These are phyloP conservation scores for Sindora glabra DNA, from an alignment of 306 rosid genomes.

Conservation along the genomic window DNA sequence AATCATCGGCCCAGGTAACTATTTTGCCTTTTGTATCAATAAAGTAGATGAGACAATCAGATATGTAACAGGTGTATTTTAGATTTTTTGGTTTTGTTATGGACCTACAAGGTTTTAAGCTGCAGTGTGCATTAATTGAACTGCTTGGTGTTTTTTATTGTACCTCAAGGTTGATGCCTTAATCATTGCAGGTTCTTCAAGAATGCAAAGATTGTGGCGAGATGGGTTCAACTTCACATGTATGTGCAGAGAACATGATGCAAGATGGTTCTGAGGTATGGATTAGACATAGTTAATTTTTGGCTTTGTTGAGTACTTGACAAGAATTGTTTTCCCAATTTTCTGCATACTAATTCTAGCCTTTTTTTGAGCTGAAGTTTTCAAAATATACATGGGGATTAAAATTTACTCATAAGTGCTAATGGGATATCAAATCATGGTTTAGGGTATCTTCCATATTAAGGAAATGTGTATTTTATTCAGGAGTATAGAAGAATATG, in stretches of 20 bases:
- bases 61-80: background rate
- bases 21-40: background rate
- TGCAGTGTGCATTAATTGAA: constrained; percentile 23
- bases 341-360: too few species aligned
- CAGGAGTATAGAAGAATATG: background rate
- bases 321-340: too few species aligned
- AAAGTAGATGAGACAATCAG: background rate
- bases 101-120: constrained; percentile 14
- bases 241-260: constrained; percentile 18
- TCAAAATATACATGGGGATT: too few species aligned
- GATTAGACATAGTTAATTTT: background rate
- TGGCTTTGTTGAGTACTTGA: too few species aligned
- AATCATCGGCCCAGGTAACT: constrained; percentile 38
- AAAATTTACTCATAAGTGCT: background rate
- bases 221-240: constrained; percentile 20
- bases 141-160: constrained; percentile 16
- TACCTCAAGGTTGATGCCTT: constrained; percentile 15
- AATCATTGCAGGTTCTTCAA: too few species aligned
- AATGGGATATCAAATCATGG: constrained; percentile 3
- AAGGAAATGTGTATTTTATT: background rate
- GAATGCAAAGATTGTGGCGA: constrained; percentile 16
- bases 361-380: too few species aligned
- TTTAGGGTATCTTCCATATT: background rate
- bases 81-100: too few species aligned
- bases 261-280: constrained; percentile 38